These are phyloP conservation scores for Coprinopsis marcescibilis DNA, from an alignment of 768 basidiomycete species.

Conservation along the genomic window DNA sequence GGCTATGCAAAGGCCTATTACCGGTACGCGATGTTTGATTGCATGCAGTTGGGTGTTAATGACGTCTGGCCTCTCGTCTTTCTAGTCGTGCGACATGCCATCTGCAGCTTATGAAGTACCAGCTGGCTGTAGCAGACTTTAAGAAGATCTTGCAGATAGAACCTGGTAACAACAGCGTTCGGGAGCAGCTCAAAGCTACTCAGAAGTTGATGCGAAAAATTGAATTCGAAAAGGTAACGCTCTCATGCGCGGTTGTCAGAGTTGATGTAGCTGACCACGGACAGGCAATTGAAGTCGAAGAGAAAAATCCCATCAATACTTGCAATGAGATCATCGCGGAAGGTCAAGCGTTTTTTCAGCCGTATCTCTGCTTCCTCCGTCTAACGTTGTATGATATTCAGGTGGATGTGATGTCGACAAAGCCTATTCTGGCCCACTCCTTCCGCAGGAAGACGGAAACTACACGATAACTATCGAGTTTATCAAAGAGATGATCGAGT, in stretches of 20 bases:
- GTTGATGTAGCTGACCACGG: background rate
- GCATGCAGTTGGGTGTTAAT: background rate
- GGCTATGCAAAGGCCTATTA: conserved; percentile 90
- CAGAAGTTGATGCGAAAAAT: conserved; percentile 87
- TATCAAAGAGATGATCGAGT: conserved; percentile 78
- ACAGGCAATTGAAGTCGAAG: conserved; percentile 89
- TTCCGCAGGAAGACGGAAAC: conserved; percentile 56
- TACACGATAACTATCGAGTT: conserved; percentile 75
- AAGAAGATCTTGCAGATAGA: conserved; percentile 80
- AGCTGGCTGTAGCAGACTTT: conserved; percentile 82
- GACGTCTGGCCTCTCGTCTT: too few relatives aligned
- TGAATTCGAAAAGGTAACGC: conserved; percentile 86
- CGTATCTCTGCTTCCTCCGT: conserved; percentile 11
- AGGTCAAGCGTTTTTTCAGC: too few relatives aligned
- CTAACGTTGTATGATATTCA: conserved; percentile 16
- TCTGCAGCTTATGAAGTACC: conserved; percentile 85
- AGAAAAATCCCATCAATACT: conserved; percentile 69
- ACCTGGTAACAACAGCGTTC: conserved; percentile 78
- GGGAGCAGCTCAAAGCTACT: conserved; percentile 77
- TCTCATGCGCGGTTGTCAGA: background rate
- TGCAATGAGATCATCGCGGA: conserved; percentile 76
- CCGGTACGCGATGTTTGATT: conserved; percentile 40
- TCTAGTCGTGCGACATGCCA: conserved; percentile 82
- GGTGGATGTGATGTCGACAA: conserved; percentile 79
- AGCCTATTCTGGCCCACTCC: conserved; percentile 68